phyloP scores from a whole-genome alignment of 352 stramenopile genomes.

The Globisporangium iwayamae region DNA sequence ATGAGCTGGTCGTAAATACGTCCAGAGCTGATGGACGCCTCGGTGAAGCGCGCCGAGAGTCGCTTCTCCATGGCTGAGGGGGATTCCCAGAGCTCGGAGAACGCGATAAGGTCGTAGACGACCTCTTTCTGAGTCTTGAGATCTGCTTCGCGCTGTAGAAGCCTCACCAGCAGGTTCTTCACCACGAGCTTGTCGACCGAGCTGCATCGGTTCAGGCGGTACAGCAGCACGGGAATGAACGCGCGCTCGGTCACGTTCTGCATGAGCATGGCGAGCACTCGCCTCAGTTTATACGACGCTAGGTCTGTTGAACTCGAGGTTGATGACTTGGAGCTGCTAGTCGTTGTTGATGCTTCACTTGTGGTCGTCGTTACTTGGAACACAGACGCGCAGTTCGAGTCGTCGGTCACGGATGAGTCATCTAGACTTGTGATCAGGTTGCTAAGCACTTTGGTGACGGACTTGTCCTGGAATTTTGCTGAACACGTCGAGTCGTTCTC shows the following conservation, averaged over 20 bases:
- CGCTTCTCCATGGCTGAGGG: conserved; percentile 40
- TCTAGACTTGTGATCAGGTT: conserved; percentile 39
- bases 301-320: not conserved
- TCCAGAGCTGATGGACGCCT: conserved; percentile 42
- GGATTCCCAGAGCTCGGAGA: conserved; percentile 73
- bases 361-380: conserved; percentile 1
- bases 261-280: conserved; percentile 39
- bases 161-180: conserved; percentile 24
- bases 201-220: conserved; percentile 52
- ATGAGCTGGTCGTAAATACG: conserved; percentile 38
- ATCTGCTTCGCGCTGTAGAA: conserved; percentile 16
- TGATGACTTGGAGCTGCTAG: not conserved
- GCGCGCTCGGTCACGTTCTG: conserved; percentile 39
- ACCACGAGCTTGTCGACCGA: conserved; percentile 43
- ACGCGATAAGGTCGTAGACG: conserved; percentile 58
- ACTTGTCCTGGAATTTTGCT: conserved; percentile 28
- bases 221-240: conserved; percentile 62
- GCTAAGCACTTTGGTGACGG: conserved; percentile 28
- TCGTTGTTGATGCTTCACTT: not conserved
- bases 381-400: conserved; percentile 14
- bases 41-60: conserved; percentile 44
- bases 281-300: conserved; percentile 14
- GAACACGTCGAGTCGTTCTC: conserved; percentile 39
- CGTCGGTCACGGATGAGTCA: not conserved
- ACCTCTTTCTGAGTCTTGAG: conserved; percentile 25